Percentiles rank a stretch among this genome's conserved stretches.
phyloP scores from a whole-genome alignment of 352 stramenopile genomes.

The Globisporangium middletonii region DNA sequence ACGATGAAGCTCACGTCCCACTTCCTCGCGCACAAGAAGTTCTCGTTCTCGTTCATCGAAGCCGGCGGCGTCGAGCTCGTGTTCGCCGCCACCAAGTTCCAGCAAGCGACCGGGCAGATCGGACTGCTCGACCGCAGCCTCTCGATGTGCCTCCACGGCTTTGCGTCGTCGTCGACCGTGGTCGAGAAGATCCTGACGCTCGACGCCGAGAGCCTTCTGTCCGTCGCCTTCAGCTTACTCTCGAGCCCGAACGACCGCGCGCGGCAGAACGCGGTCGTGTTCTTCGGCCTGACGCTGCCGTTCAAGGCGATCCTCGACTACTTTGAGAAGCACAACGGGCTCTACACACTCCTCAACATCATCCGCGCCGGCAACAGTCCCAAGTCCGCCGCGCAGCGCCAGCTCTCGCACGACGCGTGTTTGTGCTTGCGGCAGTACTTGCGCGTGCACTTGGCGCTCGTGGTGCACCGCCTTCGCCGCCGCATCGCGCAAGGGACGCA shows the following conservation, averaged over 20 bases:
- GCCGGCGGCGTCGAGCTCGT: constrained; percentile 65
- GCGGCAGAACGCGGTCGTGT: constrained; percentile 78
- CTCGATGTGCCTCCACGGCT: constrained; percentile 81
- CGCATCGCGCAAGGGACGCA: constrained; percentile 58
- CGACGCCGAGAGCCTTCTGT: constrained; percentile 53
- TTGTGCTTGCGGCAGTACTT: constrained; percentile 81
- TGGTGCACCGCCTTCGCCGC: constrained; percentile 60
- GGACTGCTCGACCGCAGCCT: constrained; percentile 67
- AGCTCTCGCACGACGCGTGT: constrained; percentile 80
- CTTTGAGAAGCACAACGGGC: constrained; percentile 78
- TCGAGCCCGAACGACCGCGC: constrained; percentile 76
- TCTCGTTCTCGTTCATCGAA: constrained; percentile 73
- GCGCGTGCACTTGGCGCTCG: constrained; percentile 71
- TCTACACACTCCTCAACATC: constrained; percentile 83
- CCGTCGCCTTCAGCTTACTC: constrained; percentile 52
- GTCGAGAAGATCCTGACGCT: constrained; percentile 66
- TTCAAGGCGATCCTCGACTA: constrained; percentile 82
- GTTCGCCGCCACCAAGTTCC: constrained; percentile 49
- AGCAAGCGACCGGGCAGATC: constrained; percentile 51
- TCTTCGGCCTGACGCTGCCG: constrained; percentile 71
- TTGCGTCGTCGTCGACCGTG: constrained; percentile 72
- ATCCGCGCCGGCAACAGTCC: constrained; percentile 74
- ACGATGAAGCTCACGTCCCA: constrained; percentile 82
- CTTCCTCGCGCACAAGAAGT: constrained; percentile 85
- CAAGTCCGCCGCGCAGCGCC: constrained; percentile 69